Evolutionary conservation across 306 rosid genomes (phyloP).

Genomic region (Ochetophila trinervis): DNA sequence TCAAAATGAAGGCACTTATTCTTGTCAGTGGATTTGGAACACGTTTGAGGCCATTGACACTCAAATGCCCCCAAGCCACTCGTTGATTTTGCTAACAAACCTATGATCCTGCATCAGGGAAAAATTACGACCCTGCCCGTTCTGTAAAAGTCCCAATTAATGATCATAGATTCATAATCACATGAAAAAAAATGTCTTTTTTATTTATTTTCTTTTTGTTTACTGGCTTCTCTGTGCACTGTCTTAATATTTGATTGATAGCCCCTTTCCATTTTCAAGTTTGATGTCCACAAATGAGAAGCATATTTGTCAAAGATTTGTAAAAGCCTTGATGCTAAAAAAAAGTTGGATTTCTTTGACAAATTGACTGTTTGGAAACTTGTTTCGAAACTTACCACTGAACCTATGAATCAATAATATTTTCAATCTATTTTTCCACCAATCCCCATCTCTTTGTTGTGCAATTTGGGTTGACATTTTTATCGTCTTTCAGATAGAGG

Average conservation of each 20-base stretch:
- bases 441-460: no score
- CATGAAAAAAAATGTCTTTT: not conserved
- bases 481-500: slow-evolving; percentile 8
- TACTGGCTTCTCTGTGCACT: not conserved
- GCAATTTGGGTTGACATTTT: no score
- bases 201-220: not conserved
- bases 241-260: no score
- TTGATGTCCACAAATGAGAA: no score
- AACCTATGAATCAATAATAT: no score
- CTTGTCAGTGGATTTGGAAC: slow-evolving; percentile 30
- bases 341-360: not conserved
- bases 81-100: slow-evolving; percentile 33
- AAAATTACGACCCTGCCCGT: no score
- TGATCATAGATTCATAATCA: no score
- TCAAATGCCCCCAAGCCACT: slow-evolving; percentile 27
- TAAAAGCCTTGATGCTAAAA: no score
- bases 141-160: no score
- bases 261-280: no score
- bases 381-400: no score
- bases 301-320: no score
- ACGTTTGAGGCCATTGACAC: slow-evolving; percentile 28
- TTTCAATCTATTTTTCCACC: not conserved
- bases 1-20: slow-evolving; percentile 33
- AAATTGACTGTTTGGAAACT: not conserved
- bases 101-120: slow-evolving; percentile 32